A percentile compares a stretch with the other conserved stretches of the same genome.
Conservation (phyloP, 257 asterid species). For the Fraxinus cuspidata region DNA sequence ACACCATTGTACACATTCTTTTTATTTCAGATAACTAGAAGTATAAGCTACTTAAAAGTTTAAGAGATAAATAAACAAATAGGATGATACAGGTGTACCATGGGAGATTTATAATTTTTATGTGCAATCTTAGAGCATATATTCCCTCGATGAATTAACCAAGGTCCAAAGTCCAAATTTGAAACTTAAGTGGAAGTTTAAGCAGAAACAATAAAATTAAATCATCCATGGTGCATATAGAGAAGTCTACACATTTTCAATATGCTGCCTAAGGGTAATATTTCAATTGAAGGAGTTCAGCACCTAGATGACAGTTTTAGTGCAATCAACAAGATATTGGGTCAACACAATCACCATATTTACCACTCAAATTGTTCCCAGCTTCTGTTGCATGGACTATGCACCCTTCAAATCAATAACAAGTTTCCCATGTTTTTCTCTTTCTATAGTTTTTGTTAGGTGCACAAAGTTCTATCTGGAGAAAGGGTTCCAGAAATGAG, state of each 20-base stretch:
- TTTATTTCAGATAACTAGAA: background rate
- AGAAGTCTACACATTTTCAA: background rate
- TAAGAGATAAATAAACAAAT: background rate
- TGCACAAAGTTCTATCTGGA: background rate
- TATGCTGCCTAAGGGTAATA: background rate
- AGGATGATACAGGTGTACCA: background rate
- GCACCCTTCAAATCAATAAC: background rate
- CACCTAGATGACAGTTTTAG: background rate
- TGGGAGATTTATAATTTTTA: background rate
- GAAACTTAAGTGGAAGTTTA: background rate
- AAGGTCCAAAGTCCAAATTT: background rate
- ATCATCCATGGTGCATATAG: background rate
- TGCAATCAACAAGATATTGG: background rate
- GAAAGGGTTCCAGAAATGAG: background rate
- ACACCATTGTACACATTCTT: background rate
- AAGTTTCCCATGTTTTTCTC: background rate
- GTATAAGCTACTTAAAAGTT: background rate
- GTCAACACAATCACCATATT: background rate
- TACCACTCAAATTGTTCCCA: background rate
- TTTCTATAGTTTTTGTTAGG: background rate
- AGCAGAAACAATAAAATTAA: background rate
- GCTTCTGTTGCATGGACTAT: background rate
- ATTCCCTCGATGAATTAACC: background rate
- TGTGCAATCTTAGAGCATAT: background rate
- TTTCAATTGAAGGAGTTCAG: conserved; percentile 16